Conservation (phyloP, 2,329 filamentous ascomycete genomes). For the Huntiella omanensis region DNA sequence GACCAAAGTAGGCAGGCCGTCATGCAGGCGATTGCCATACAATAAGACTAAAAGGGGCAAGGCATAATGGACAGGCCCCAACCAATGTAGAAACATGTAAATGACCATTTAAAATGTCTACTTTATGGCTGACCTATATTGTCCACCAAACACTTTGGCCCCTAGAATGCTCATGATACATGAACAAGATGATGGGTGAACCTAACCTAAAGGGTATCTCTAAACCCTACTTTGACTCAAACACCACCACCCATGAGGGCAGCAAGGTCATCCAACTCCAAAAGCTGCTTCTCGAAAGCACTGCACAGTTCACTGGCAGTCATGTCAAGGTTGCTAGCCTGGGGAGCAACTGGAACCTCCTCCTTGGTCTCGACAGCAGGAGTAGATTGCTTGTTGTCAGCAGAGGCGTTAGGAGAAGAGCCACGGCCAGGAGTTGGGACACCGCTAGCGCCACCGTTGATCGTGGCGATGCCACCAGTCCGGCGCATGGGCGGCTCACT, state of each 20-base stretch:
- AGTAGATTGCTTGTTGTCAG: constrained; percentile 10
- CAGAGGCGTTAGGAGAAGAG: constrained; percentile 21
- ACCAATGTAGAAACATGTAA: no score
- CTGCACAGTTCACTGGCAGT: constrained; percentile 37
- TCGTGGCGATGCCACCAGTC: constrained; percentile 36
- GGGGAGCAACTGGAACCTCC: constrained; percentile 14
- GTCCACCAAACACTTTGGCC: no score
- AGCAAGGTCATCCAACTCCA: constrained; percentile 41
- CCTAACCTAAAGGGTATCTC: no score
- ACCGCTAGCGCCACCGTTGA: constrained; percentile 36
- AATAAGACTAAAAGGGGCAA: no score
- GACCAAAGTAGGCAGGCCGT: no score
- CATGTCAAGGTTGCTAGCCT: constrained; percentile 27
- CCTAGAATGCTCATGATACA: no score
- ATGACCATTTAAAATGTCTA: no score
- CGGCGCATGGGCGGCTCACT: constrained; percentile 32
- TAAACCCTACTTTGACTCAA: constrained; percentile 15
- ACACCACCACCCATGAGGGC: constrained; percentile 45
- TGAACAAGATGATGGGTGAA: no score
- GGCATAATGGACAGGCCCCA: no score
- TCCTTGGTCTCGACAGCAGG: constrained; percentile 7
- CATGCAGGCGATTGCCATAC: no score
- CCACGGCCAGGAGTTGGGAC: constrained; percentile 28
- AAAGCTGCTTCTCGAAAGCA: constrained; percentile 39
- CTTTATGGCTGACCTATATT: no score